phyloP scores from a whole-genome alignment of 2,329 filamentous ascomycete genomes.

The Emmonsiellopsis sp. region DNA sequence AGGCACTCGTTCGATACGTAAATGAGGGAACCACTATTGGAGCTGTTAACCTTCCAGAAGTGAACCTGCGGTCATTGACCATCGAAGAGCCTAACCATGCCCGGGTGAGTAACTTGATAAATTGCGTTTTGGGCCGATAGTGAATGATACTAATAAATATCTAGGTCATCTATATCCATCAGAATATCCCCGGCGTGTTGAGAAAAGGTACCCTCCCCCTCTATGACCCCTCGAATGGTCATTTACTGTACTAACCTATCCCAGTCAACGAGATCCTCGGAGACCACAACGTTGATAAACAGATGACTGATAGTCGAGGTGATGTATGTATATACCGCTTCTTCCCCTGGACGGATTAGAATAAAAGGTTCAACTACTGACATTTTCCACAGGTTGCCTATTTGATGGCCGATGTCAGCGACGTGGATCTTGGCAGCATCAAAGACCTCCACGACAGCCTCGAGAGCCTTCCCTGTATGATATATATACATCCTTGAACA shows the following conservation, averaged over 20 bases:
- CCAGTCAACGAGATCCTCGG: constrained; percentile 87
- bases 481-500: neutral
- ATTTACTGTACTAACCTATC: neutral
- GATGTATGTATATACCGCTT: constrained; percentile 50
- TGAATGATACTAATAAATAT: constrained; percentile 16
- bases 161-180: constrained; percentile 87
- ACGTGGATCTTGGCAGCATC: constrained; percentile 70
- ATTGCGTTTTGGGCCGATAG: neutral
- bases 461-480: constrained; percentile 69
- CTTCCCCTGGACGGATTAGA: neutral
- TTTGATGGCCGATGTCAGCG: constrained; percentile 94
- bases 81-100: constrained; percentile 83
- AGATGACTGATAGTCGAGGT: constrained; percentile 91
- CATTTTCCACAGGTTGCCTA: constrained; percentile 59
- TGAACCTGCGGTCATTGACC: constrained; percentile 79
- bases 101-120: constrained; percentile 45
- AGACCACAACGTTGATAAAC: constrained; percentile 97
- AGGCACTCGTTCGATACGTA: constrained; percentile 85
- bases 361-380: too few relatives aligned
- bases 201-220: constrained; percentile 52
- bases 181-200: constrained; percentile 91
- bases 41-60: constrained; percentile 95
- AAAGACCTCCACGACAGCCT: constrained; percentile 77
- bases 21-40: constrained; percentile 88
- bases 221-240: neutral